Evolutionary conservation across 2,329 filamentous ascomycete species (phyloP), one percentile per base, ranked within the genome.

Genomic region (Hymenoscyphus salicellus): DNA sequence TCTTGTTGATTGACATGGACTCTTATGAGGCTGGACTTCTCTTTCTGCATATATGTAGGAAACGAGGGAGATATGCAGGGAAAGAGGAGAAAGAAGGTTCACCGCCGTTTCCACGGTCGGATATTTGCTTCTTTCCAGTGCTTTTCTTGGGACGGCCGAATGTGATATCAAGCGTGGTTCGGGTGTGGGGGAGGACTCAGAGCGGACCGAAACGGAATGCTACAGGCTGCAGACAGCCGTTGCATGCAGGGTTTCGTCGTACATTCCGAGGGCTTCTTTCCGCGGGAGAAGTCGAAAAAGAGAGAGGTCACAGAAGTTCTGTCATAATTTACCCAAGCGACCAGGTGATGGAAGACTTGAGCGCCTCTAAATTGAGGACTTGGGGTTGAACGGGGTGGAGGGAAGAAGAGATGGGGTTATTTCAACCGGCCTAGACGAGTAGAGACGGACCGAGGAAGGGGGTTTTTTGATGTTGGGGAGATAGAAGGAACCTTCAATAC

Each of bases 221-320:
- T 67, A 66, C 68, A 70, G 66, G 6, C 46, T 66, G 66, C 65
- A 62, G 62, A 66, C 41, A 66, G 63, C 67, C 68, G 66, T 66
- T 61, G 14, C 10, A 26, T 26, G 49, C 49, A 61, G 62, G 59
- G 58, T 59, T 43, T 61, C 30, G 36, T 61, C 38, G 64, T 65
- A 60, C 59, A 38, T 43, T 58, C 62, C 55, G 61, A 66, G 57
- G 46, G 28, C 38, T 52, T 23, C 55, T 49, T 52, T n/a, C 23
- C 14, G 63, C 55, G 46, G 63, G 63, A 30, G 46, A 49, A 60
- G 10, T 30, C 32, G 14, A 52, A 63, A 30, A n/a, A n/a, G n/a
- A 49, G 43, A 46, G 43, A 26, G 46, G 46, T 11, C 46, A 26
- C 46, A 52, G 46, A 26, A 52, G 60, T 65, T 30, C 62, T 66